phyloP scores from a whole-genome alignment of 202 grass and related monocot species.

The Carex sylvatica region DNA sequence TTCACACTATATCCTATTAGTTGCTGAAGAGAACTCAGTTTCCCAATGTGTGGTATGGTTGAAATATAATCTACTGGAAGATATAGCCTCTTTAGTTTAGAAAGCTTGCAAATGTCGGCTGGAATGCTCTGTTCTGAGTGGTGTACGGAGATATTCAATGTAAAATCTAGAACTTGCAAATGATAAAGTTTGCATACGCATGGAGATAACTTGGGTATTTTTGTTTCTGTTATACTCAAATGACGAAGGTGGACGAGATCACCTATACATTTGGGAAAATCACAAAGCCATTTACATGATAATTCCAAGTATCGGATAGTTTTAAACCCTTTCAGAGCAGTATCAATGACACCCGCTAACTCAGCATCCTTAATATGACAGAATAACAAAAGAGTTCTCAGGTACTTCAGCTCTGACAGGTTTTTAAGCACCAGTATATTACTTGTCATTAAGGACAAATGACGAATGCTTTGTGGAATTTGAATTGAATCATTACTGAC shows the following conservation, averaged over 20 bases:
- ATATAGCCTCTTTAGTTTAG: background rate
- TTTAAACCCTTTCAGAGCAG: background rate
- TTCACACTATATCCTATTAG: background rate
- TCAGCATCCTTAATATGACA: slow-evolving; percentile 5
- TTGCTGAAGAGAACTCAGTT: slow-evolving; percentile 25
- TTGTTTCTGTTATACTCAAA: background rate
- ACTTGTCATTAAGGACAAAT: slow-evolving; percentile 26
- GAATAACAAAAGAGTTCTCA: slow-evolving; percentile 33
- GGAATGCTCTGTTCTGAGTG: background rate
- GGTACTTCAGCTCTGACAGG: slow-evolving; percentile 7
- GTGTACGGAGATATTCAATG: background rate
- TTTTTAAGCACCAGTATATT: background rate
- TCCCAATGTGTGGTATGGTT: slow-evolving; percentile 15
- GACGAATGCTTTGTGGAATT: slow-evolving; percentile 16
- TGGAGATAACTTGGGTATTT: background rate
- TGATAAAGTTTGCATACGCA: slow-evolving; percentile 20
- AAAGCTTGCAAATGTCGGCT: background rate
- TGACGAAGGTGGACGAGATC: slow-evolving; percentile 21
- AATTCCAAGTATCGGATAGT: slow-evolving; percentile 5
- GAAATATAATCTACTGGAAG: slow-evolving; percentile 3
- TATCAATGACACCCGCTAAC: background rate
- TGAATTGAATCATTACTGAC: background rate
- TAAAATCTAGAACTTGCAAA: slow-evolving; percentile 3
- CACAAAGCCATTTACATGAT: background rate
- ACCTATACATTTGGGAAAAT: slow-evolving; percentile 23